phyloP scores from a whole-genome alignment of 2,329 filamentous ascomycete genomes.

The Diaporthe sp. region DNA sequence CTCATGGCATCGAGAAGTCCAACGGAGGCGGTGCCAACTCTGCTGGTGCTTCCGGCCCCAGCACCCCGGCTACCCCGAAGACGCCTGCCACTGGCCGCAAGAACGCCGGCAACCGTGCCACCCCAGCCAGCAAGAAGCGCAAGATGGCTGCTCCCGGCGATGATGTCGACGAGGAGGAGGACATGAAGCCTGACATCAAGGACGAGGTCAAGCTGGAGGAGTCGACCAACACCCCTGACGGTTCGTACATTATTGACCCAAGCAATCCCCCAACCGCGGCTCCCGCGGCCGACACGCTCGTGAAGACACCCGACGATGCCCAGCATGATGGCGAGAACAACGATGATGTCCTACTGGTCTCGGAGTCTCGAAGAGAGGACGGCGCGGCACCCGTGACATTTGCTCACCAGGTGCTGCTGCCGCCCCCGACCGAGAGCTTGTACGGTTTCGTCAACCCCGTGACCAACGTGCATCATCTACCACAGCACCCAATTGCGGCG shows the following conservation, averaged over 20 bases:
- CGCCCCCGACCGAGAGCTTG: constrained; percentile 27
- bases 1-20: constrained; percentile 61
- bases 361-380: constrained; percentile 22
- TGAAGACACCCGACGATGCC: constrained; percentile 1
- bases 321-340: background rate
- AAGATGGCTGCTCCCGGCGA: constrained; percentile 39
- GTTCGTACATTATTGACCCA: constrained; percentile 40
- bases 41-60: constrained; percentile 36
- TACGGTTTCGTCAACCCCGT: constrained; percentile 36
- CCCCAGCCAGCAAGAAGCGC: constrained; percentile 45
- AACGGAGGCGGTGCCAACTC: constrained; percentile 26
- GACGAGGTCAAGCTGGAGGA: constrained; percentile 40
- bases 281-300: background rate
- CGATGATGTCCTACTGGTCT: constrained; percentile 32
- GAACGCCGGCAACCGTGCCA: constrained; percentile 20
- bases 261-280: background rate
- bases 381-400: constrained; percentile 14
- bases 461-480: constrained; percentile 3
- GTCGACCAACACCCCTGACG: constrained; percentile 41
- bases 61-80: constrained; percentile 32
- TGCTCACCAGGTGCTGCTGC: constrained; percentile 35
- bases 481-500: constrained; percentile 16
- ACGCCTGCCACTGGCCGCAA: constrained; percentile 37
- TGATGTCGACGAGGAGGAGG: constrained; percentile 43
- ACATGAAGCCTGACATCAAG: constrained; percentile 37